phyloP scores from a whole-genome alignment of 2,329 filamentous ascomycete species.

The Trichophyton verrucosum region DNA sequence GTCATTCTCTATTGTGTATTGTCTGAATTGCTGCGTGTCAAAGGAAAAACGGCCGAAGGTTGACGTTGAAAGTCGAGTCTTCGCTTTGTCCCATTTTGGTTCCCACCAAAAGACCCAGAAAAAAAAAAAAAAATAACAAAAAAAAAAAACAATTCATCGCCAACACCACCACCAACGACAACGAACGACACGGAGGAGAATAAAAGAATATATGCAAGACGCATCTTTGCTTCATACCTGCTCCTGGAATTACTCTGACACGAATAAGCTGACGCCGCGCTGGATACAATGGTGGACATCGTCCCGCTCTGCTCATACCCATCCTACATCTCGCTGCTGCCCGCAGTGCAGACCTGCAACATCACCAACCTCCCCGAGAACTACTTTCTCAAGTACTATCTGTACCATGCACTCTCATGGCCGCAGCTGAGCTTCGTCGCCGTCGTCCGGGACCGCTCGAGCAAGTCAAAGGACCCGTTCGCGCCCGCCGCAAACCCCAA shows the following conservation, averaged over 20 bases:
- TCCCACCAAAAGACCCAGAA: too few relatives aligned
- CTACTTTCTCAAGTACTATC: slow-evolving; percentile 99
- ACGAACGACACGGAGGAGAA: too few relatives aligned
- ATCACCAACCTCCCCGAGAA: slow-evolving; percentile 98
- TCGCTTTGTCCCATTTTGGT: neutral
- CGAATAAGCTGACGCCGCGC: too few relatives aligned
- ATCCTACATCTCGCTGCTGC: slow-evolving; percentile 70
- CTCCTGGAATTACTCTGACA: too few relatives aligned
- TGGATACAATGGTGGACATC: slow-evolving; percentile 37
- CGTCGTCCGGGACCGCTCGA: slow-evolving; percentile 72
- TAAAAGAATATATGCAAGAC: too few relatives aligned
- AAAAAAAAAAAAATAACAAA: too few relatives aligned
- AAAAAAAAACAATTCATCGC: too few relatives aligned
- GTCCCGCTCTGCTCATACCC: slow-evolving; percentile 36
- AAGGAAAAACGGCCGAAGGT: too few relatives aligned
- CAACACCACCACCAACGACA: too few relatives aligned
- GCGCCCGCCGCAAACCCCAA: slow-evolving; percentile 54
- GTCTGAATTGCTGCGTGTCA: neutral
- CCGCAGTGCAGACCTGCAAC: slow-evolving; percentile 87
- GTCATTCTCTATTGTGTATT: neutral
- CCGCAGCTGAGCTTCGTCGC: slow-evolving; percentile 94
- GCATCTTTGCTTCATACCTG: too few relatives aligned
- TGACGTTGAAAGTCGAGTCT: neutral
- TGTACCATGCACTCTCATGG: slow-evolving; percentile 98
- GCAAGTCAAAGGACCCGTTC: slow-evolving; percentile 57